phyloP scores from a whole-genome alignment of 2,329 filamentous ascomycete species.

The Phaeosphaeriaceae sp. region DNA sequence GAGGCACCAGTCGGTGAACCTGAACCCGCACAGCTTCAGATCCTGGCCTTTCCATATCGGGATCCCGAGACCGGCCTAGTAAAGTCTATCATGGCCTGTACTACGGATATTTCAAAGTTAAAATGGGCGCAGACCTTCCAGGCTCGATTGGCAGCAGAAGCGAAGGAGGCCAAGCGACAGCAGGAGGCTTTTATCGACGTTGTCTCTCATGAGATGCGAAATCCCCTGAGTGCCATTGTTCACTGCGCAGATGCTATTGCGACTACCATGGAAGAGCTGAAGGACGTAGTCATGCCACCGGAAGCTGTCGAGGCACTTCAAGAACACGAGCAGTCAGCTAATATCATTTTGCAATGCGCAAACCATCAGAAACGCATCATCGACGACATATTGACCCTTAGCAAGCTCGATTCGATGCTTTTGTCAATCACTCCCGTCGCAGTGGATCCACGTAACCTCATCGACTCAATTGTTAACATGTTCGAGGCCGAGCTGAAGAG shows the following conservation, averaged over 20 bases:
- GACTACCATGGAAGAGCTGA: constrained; percentile 41
- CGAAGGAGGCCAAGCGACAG: constrained; percentile 48
- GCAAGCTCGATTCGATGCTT: constrained; percentile 55
- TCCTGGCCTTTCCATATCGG: constrained; percentile 45
- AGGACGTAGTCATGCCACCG: constrained; percentile 28
- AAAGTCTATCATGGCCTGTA: constrained; percentile 46
- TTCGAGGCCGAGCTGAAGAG: constrained; percentile 48
- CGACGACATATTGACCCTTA: constrained; percentile 56
- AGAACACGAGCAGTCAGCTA: constrained; percentile 44
- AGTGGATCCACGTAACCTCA: constrained; percentile 45
- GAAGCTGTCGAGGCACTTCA: constrained; percentile 34
- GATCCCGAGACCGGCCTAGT: constrained; percentile 34
- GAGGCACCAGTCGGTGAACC: constrained; percentile 38
- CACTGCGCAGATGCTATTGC: constrained; percentile 55
- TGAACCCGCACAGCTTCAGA: constrained; percentile 39
- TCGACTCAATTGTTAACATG: constrained; percentile 47
- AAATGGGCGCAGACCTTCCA: constrained; percentile 51
- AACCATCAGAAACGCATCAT: constrained; percentile 58
- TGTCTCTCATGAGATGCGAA: constrained; percentile 55
- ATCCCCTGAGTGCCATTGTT: constrained; percentile 53
- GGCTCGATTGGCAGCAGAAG: constrained; percentile 45
- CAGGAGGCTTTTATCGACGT: constrained; percentile 51
- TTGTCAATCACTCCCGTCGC: constrained; percentile 52
- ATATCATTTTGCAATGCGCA: constrained; percentile 55
- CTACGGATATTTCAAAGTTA: constrained; percentile 48